phyloP scores from a whole-genome alignment of 148 eudicot genomes.

The Pouteria glomerata region DNA sequence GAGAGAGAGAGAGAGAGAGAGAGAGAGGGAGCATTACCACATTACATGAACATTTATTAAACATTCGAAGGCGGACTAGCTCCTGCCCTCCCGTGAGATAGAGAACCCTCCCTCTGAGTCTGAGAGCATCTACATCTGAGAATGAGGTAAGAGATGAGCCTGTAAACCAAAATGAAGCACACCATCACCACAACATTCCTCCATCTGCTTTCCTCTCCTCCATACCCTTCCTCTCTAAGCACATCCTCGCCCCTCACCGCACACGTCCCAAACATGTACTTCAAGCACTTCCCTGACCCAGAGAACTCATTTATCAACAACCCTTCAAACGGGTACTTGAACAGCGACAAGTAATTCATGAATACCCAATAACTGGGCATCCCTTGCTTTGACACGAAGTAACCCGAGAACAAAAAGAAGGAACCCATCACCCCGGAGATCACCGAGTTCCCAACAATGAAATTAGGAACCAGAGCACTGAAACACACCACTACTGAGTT shows the following conservation, averaged over 20 bases:
- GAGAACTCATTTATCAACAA: conserved; percentile 88
- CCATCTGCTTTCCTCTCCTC: conserved; percentile 69
- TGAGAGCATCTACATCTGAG: conserved; percentile 77
- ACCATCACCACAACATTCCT: conserved; percentile 69
- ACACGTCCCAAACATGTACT: conserved; percentile 69
- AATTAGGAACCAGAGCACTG: conserved; percentile 89
- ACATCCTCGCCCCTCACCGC: conserved; percentile 66
- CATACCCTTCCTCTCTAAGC: conserved; percentile 73
- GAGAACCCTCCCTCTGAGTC: too few species aligned
- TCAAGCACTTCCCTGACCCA: conserved; percentile 53
- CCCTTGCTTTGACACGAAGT: conserved; percentile 76
- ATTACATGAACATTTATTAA: too few species aligned
- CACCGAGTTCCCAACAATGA: conserved; percentile 88
- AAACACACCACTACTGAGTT: conserved; percentile 93
- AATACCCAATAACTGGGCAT: conserved; percentile 85
- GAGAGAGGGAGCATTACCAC: too few species aligned
- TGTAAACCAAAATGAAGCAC: conserved; percentile 72
- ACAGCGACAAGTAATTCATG: conserved; percentile 88
- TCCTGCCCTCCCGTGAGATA: too few species aligned
- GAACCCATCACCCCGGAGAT: conserved; percentile 93
- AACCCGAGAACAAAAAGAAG: conserved; percentile 88
- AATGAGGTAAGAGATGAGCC: conserved; percentile 81
- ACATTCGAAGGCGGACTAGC: too few species aligned
- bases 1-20: too few species aligned
- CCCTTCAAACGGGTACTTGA: conserved; percentile 97